Base-by-base conservation (phyloP, 768 basidiomycete genomes). In the Suillus occidentalis region DNA sequence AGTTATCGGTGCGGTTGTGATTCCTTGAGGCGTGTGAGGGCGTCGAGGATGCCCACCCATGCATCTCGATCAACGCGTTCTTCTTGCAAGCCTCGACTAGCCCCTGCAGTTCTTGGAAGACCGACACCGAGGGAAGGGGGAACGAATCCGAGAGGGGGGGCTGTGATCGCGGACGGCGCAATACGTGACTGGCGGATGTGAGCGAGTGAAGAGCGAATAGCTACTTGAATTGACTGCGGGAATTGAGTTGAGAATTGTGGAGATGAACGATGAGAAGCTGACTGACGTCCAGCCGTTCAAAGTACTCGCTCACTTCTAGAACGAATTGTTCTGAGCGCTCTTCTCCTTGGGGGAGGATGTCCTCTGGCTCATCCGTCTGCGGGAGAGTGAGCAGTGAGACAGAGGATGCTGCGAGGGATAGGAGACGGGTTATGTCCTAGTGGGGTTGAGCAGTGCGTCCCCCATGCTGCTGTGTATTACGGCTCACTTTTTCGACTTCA, bases 261-360 rank as follows among this genome's bases (percentile, higher is more conserved):
- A 59, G 31, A 65, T 36, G 43, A 59, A 20, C 9, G 52, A 53
- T 20, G 39, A 34, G 47, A 47, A 31, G 61, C 50, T n/a, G 80
- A 74, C 83, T 62, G 70, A 93, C 92, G 73, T 94, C 89, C 10
- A 94, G 81, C 34, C 89, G 87, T 69, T 92, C 89, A 71, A 93
- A 94, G 75, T 93, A 94, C 72, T 92, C 90, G 80, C 89, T 89
- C 60, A 90, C 90, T 79, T 93, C 90, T 49, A 89, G 81, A 47
- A 93, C 92, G 68, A 94, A 93, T 71, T 92, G 89, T 72, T 94
- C 91, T 16, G 90, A 92, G 42, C 92, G 83, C 75, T 94, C 92
- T 65, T 89, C 92, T 47, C 91, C 92, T 70, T 90, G 88, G 3
- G 91, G 91, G 9, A 93, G 82, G 63, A 78, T 81, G 61, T 90